Conservation (phyloP, 768 basidiomycete species). For the Dictyophora rubrovolvata region DNA sequence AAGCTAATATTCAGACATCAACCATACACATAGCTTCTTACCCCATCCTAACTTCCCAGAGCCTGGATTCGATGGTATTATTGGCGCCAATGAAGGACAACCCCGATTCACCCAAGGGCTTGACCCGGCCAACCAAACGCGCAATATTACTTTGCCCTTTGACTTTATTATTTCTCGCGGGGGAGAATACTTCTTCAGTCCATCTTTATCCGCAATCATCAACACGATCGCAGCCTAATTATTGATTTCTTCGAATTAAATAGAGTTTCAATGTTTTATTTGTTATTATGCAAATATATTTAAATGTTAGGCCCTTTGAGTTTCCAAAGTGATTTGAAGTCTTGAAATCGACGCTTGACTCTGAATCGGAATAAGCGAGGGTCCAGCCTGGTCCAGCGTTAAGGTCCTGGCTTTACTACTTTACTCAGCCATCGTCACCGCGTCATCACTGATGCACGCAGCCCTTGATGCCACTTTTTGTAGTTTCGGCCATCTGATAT, state of each 20-base stretch:
- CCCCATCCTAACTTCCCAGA: slow-evolving; percentile 14
- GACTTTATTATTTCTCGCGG: slow-evolving; percentile 36
- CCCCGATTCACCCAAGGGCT: not conserved
- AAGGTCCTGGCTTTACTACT: too few species aligned
- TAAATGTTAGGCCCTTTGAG: too few species aligned
- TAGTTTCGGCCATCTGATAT: too few species aligned
- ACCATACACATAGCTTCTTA: slow-evolving; percentile 23
- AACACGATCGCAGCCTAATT: not conserved
- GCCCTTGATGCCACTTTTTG: too few species aligned
- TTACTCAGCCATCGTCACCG: too few species aligned
- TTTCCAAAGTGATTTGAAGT: too few species aligned
- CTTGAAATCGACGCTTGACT: too few species aligned
- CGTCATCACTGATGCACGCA: too few species aligned
- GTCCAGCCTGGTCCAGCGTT: too few species aligned
- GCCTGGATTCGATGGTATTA: slow-evolving; percentile 38
- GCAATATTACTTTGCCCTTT: slow-evolving; percentile 11
- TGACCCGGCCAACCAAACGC: not conserved
- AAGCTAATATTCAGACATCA: slow-evolving; percentile 10
- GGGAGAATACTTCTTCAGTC: slow-evolving; percentile 46
- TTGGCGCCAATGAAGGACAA: slow-evolving; percentile 20
- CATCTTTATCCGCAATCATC: slow-evolving; percentile 33
- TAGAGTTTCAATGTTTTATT: too few species aligned
- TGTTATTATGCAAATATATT: too few species aligned
- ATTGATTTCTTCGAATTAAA: not conserved
- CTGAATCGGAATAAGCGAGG: too few species aligned